phyloP scores from a whole-genome alignment of 306 rosid genomes.

The Rosa chinensis region DNA sequence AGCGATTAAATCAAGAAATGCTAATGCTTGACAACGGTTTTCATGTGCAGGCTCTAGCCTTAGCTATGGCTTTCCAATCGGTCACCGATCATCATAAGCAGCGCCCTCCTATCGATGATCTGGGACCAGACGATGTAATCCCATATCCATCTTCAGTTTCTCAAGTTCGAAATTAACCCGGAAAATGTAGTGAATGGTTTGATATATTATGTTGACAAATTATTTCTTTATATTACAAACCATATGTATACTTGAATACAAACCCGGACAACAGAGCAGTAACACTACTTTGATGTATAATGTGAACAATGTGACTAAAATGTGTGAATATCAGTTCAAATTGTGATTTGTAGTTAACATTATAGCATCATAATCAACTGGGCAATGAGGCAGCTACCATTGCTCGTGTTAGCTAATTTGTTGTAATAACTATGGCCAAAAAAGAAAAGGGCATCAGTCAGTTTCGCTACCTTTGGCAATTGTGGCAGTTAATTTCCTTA shows the following conservation, averaged over 20 bases:
- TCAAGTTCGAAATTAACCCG: background rate
- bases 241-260: background rate
- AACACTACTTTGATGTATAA: background rate
- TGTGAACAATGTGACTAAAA: background rate
- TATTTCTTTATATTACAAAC: background rate
- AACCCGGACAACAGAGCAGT: background rate
- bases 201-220: background rate
- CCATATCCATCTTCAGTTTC: background rate
- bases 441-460: background rate
- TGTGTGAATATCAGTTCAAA: background rate
- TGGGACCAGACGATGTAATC: slow-evolving; percentile 50
- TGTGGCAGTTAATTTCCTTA: background rate
- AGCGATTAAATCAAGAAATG: background rate
- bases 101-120: slow-evolving; percentile 68
- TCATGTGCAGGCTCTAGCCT: slow-evolving; percentile 51
- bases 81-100: slow-evolving; percentile 66
- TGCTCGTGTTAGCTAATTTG: background rate
- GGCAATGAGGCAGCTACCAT: background rate
- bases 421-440: background rate
- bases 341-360: background rate
- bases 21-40: background rate
- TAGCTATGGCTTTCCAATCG: slow-evolving; percentile 81
- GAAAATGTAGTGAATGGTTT: background rate
- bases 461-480: background rate
- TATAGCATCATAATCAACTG: background rate